phyloP scores from a whole-genome alignment of 768 basidiomycete genomes.

The Naganishia randhawae region DNA sequence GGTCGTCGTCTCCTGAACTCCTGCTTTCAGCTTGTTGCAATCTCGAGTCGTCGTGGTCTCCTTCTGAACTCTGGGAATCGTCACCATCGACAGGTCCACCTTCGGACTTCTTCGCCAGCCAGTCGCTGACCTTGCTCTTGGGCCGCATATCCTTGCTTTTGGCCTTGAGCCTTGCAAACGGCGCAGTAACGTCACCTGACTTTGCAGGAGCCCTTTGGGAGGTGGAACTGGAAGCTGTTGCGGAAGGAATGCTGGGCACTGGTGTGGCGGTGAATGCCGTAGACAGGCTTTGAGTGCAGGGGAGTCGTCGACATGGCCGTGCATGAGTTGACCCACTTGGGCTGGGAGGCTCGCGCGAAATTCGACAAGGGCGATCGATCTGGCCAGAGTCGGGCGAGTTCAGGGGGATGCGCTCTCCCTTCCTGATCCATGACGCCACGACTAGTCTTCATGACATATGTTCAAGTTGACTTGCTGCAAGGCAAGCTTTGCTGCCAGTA shows the following conservation, averaged over 20 bases:
- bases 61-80: neutral
- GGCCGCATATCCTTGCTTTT: constrained; percentile 24
- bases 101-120: constrained; percentile 25
- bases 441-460: too few species aligned
- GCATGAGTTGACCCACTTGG: neutral
- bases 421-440: too few species aligned
- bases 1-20: neutral
- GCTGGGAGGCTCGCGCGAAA: too few species aligned
- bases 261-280: neutral
- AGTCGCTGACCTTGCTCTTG: constrained; percentile 21
- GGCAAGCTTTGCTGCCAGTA: neutral
- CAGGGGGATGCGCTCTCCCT: too few species aligned
- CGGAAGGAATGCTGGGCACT: constrained; percentile 20
- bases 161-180: constrained; percentile 19
- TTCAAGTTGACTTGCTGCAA: too few species aligned
- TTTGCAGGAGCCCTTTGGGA: neutral
- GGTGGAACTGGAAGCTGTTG: constrained; percentile 8
- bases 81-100: constrained; percentile 22
- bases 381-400: too few species aligned
- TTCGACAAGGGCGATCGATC: too few species aligned
- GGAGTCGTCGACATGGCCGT: neutral
- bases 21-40: neutral
- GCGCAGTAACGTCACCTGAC: constrained; percentile 12
- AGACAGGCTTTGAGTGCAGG: neutral
- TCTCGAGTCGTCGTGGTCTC: neutral